Evolutionary conservation across 2,329 filamentous ascomycete genomes (phyloP).

Genomic region (Colletotrichum sp.): DNA sequence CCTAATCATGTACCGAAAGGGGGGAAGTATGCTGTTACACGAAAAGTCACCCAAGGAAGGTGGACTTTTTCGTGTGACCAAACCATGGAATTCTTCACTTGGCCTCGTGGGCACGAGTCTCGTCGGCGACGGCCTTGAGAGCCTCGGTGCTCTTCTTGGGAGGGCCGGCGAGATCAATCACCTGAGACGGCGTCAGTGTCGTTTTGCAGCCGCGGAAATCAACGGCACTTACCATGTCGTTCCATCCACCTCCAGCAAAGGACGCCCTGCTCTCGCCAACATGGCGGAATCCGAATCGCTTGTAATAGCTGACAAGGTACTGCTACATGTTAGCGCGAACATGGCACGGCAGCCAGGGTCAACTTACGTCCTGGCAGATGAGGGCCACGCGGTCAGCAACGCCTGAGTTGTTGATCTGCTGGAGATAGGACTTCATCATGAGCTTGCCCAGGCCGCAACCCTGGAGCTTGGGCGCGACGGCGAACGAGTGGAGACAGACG

Average conservation of each 20-base stretch:
- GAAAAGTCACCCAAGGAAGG: neutral
- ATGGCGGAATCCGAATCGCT: constrained; percentile 74
- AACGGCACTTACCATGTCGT: constrained; percentile 71
- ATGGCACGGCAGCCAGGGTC: neutral
- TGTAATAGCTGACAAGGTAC: constrained; percentile 77
- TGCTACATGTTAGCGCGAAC: constrained; percentile 28
- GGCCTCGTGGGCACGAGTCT: neutral
- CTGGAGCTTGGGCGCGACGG: constrained; percentile 78
- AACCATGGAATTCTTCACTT: neutral
- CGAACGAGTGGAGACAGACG: constrained; percentile 82
- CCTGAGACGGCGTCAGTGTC: constrained; percentile 20
- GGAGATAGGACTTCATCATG: constrained; percentile 77
- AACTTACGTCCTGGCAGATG: constrained; percentile 72
- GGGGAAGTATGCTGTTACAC: neutral
- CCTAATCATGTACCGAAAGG: neutral
- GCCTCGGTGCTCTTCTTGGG: constrained; percentile 13
- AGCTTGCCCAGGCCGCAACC: constrained; percentile 75
- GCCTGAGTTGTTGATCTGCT: constrained; percentile 73
- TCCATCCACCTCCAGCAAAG: constrained; percentile 83
- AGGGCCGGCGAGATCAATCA: constrained; percentile 26
- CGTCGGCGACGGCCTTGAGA: neutral
- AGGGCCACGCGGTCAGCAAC: constrained; percentile 77
- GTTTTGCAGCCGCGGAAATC: neutral
- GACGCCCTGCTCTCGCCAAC: constrained; percentile 70
- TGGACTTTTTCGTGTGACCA: neutral